Conservation (phyloP, 1,284 basidiomycete species). For the Boletus semigastroideus region DNA sequence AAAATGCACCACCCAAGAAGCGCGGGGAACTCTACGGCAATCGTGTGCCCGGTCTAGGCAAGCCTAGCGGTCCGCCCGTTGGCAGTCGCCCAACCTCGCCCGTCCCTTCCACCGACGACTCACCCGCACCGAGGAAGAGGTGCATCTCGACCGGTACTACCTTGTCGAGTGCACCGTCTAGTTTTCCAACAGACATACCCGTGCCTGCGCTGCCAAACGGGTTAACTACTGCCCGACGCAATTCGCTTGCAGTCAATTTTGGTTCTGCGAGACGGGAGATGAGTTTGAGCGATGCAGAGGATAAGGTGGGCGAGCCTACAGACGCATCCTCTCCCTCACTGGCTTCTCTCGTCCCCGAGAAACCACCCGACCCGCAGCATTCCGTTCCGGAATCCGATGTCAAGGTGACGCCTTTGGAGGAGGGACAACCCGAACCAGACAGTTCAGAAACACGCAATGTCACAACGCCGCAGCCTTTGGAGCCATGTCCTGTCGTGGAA, state of each 20-base stretch:
- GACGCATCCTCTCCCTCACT: slow-evolving; percentile 1
- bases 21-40: slow-evolving; percentile 72
- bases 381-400: background rate
- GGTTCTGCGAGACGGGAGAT: slow-evolving; percentile 17
- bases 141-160: slow-evolving; percentile 31
- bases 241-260: slow-evolving; percentile 30
- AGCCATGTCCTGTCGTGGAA: slow-evolving; percentile 1
- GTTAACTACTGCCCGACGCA: slow-evolving; percentile 20
- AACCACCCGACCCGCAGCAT: slow-evolving; percentile 4
- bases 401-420: background rate
- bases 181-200: slow-evolving; percentile 20
- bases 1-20: slow-evolving; percentile 45
- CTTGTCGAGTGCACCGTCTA: slow-evolving; percentile 15
- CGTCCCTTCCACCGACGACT: slow-evolving; percentile 10
- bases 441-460: background rate
- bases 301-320: background rate
- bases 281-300: slow-evolving; percentile 14
- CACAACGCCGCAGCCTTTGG: background rate
- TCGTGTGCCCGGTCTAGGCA: slow-evolving; percentile 52
- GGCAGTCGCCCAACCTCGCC: slow-evolving; percentile 23
- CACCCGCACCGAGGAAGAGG: slow-evolving; percentile 27
- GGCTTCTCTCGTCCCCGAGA: slow-evolving; percentile 2
- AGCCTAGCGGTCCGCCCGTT: slow-evolving; percentile 30
- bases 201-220: slow-evolving; percentile 27
- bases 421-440: slow-evolving; percentile 2